phyloP scores from a whole-genome alignment of 139 green algal genomes.

The Pleodorina starrii region DNA sequence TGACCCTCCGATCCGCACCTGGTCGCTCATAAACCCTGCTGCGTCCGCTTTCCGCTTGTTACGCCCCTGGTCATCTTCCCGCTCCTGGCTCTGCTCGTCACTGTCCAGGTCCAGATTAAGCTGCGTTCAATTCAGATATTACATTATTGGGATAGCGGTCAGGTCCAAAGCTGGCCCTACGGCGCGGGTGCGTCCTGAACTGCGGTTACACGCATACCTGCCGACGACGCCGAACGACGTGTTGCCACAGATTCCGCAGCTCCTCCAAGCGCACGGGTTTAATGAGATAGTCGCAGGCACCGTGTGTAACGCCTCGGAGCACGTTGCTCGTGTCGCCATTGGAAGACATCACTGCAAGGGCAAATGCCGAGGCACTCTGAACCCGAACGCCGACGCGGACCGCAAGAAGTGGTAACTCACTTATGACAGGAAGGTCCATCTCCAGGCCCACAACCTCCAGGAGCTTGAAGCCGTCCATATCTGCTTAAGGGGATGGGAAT shows the following conservation, averaged over 20 bases:
- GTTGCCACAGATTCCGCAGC: constrained; percentile 97
- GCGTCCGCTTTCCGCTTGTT: constrained; percentile 48
- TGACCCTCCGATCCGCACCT: constrained; percentile 21
- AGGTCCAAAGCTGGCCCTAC: too few species aligned
- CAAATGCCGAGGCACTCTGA: neutral
- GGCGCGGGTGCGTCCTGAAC: too few species aligned
- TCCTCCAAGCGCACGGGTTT: constrained; percentile 98
- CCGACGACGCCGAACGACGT: constrained; percentile 86
- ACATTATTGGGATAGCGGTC: too few species aligned
- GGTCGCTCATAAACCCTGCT: neutral
- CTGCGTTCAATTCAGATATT: neutral
- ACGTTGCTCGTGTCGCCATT: constrained; percentile 94
- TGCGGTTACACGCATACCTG: too few species aligned
- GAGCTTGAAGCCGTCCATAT: constrained; percentile 98
- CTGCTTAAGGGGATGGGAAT: constrained; percentile 57
- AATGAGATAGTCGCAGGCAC: constrained; percentile 97
- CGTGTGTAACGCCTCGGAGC: constrained; percentile 94
- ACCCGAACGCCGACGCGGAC: neutral
- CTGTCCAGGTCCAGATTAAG: constrained; percentile 50
- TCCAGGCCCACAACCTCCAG: constrained; percentile 94
- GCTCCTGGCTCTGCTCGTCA: constrained; percentile 60
- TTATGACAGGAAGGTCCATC: constrained; percentile 96
- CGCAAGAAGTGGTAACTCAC: constrained; percentile 70
- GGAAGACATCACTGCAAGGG: constrained; percentile 94
- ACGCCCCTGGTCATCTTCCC: constrained; percentile 27